phyloP scores from a whole-genome alignment of 2,329 filamentous ascomycete genomes.

The Tolypocladium ophioglossoides region DNA sequence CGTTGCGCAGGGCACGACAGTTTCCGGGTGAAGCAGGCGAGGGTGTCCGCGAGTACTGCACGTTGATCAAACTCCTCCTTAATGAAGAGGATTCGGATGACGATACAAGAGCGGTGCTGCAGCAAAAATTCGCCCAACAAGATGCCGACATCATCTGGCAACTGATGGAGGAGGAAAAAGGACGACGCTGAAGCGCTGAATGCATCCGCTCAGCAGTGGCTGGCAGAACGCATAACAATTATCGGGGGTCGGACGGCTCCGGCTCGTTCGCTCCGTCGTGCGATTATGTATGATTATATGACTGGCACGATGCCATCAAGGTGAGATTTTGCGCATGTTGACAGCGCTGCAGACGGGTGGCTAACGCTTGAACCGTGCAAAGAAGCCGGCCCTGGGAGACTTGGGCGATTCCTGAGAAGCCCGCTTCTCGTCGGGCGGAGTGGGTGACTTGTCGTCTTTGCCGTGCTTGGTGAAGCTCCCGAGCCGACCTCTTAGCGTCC shows the following conservation, averaged over 20 bases:
- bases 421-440: conserved; percentile 7
- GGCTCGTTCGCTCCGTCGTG: background rate
- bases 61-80: conserved; percentile 42
- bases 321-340: background rate
- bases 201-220: background rate
- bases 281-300: conserved; percentile 3
- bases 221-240: background rate
- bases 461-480: conserved; percentile 20
- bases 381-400: conserved; percentile 27
- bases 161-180: conserved; percentile 34
- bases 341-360: background rate
- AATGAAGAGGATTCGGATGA: conserved; percentile 19
- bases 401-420: conserved; percentile 12
- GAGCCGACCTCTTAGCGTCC: conserved; percentile 34
- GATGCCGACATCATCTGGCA: conserved; percentile 39
- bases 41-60: conserved; percentile 49
- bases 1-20: conserved; percentile 38
- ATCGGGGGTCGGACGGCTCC: background rate
- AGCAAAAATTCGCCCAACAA: conserved; percentile 33
- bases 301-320: background rate
- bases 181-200: conserved; percentile 8
- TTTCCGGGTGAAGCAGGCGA: conserved; percentile 45
- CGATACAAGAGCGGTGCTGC: conserved; percentile 23
- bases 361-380: conserved; percentile 34
- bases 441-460: conserved; percentile 13